These are phyloP conservation scores for Trichoderma koningiopsis DNA, from an alignment of 2,329 filamentous ascomycete genomes.

Conservation along the genomic window DNA sequence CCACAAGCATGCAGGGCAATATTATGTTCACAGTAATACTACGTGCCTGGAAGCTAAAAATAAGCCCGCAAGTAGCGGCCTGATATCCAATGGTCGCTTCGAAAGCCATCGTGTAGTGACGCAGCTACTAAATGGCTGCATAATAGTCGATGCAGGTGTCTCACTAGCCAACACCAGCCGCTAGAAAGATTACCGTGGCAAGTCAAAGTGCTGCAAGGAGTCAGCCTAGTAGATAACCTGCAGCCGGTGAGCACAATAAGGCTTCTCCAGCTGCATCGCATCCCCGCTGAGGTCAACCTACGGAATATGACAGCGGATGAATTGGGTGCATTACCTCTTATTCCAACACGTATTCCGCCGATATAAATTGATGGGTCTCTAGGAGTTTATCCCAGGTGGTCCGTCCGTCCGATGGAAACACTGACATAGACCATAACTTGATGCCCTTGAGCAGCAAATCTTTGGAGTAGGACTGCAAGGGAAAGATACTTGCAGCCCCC, in stretches of 20 bases:
- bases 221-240: background rate
- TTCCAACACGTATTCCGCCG: background rate
- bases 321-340: background rate
- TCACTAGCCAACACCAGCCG: background rate
- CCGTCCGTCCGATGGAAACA: no score
- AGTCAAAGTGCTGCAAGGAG: background rate
- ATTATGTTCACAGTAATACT: background rate
- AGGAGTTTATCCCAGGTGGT: background rate
- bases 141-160: background rate
- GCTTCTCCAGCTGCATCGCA: background rate
- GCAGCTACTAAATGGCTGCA: background rate
- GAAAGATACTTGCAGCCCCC: background rate
- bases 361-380: background rate
- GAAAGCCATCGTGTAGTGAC: background rate
- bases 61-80: background rate
- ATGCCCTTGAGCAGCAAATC: background rate
- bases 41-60: background rate
- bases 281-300: background rate
- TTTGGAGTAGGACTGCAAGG: background rate
- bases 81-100: background rate
- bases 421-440: background rate
- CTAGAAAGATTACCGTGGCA: background rate
- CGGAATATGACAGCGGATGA: no score
- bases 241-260: constrained; percentile 6
- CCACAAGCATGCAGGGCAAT: background rate